phyloP scores from a whole-genome alignment of 176 grass and related monocot genomes.

The Tuctoria greenei region DNA sequence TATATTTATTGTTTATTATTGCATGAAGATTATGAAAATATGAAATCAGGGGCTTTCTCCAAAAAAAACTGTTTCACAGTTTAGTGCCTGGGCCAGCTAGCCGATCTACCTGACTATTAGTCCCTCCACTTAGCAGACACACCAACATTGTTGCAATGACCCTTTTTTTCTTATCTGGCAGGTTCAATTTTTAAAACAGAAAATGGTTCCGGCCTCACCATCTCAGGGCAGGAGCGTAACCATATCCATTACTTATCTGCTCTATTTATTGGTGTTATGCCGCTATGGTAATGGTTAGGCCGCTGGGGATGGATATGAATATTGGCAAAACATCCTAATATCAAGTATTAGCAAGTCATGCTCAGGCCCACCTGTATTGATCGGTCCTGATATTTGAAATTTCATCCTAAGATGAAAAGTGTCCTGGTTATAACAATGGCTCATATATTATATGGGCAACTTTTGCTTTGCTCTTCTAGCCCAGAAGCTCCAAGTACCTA shows the following conservation, averaged over 20 bases:
- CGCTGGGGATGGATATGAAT: neutral
- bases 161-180: neutral
- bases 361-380: neutral
- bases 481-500: conserved; percentile 8
- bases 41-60: neutral
- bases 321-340: conserved; percentile 11
- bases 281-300: neutral
- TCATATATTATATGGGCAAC: neutral
- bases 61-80: neutral
- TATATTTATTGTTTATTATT: conserved; percentile 4
- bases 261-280: neutral
- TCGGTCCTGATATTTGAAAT: neutral
- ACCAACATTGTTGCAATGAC: neutral
- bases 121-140: neutral
- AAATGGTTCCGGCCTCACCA: neutral
- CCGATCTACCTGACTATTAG: neutral
- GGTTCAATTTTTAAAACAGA: neutral
- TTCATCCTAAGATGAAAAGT: neutral
- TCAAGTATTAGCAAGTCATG: conserved; percentile 4
- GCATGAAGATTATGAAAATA: neutral
- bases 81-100: neutral
- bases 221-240: neutral
- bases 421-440: neutral
- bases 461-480: neutral
- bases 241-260: neutral